These are phyloP conservation scores for Eleusine coracana DNA, from an alignment of 176 grass and related monocot genomes.

Conservation along the genomic window DNA sequence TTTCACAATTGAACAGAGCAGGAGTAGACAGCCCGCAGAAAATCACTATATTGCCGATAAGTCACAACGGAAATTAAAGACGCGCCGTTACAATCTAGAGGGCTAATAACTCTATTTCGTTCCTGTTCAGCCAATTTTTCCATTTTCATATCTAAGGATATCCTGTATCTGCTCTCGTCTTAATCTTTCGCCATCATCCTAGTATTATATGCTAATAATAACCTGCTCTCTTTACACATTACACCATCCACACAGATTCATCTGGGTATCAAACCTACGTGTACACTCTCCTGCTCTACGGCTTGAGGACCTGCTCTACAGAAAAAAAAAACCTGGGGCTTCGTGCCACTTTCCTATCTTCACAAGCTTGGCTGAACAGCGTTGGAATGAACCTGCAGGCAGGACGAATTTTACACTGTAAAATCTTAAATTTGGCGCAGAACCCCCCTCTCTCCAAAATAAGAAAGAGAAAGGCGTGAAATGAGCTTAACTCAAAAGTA, in stretches of 20 bases:
- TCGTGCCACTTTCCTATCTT: slow-evolving; percentile 8
- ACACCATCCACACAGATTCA: neutral
- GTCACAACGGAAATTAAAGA: neutral
- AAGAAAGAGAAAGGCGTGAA: neutral
- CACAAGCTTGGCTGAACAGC: slow-evolving; percentile 36
- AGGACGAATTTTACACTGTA: neutral
- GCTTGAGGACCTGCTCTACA: neutral
- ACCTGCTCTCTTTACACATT: neutral
- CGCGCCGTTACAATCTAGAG: neutral
- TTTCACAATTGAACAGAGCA: no score
- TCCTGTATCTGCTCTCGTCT: neutral
- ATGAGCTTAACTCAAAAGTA: slow-evolving; percentile 41
- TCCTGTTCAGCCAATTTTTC: neutral
- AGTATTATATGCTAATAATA: slow-evolving; percentile 32
- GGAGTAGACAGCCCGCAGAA: no score
- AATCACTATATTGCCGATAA: neutral
- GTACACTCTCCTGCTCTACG: neutral
- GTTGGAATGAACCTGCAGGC: slow-evolving; percentile 41
- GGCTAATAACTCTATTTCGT: neutral
- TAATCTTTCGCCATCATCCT: neutral
- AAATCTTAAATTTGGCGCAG: slow-evolving; percentile 4
- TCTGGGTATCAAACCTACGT: neutral
- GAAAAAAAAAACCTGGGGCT: neutral
- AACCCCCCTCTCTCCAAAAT: neutral
- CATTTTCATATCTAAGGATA: neutral